Evolutionary conservation across 176 grass and related monocot genomes (phyloP).

Genomic region (Phyllostachys edulis): DNA sequence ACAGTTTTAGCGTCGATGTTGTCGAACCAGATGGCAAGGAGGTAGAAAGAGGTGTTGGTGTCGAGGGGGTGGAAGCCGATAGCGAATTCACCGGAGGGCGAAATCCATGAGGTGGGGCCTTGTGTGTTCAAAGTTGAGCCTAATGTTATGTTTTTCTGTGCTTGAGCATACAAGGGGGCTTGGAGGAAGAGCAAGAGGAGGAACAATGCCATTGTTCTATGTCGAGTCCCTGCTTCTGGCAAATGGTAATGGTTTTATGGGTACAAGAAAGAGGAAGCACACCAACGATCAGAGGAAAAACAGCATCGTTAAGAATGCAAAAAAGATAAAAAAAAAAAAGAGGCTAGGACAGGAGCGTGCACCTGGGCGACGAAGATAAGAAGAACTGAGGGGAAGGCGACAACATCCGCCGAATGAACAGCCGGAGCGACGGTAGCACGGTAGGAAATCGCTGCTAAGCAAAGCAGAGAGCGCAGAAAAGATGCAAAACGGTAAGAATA

Average conservation of each 20-base stretch:
- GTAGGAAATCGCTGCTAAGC: too few relatives aligned
- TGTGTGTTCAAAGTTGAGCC: neutral
- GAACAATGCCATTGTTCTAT: neutral
- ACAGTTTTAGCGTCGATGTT: slow-evolving; percentile 15
- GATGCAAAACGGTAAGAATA: too few relatives aligned
- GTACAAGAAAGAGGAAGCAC: neutral
- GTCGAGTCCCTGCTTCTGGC: neutral
- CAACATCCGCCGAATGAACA: too few relatives aligned
- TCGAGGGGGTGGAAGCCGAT: slow-evolving; percentile 32
- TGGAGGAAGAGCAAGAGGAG: neutral
- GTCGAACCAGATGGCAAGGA: slow-evolving; percentile 46
- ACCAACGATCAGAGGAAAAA: too few relatives aligned
- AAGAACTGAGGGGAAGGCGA: too few relatives aligned
- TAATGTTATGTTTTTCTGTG: neutral
- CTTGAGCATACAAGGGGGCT: neutral
- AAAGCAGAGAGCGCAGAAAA: too few relatives aligned
- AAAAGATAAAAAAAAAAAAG: too few relatives aligned
- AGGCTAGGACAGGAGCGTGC: too few relatives aligned
- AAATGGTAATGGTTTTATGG: neutral
- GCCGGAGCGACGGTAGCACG: too few relatives aligned
- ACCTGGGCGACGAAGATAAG: too few relatives aligned
- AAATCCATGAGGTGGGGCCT: neutral
- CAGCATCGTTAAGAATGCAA: too few relatives aligned
- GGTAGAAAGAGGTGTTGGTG: slow-evolving; percentile 27
- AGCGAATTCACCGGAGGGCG: slow-evolving; percentile 41